These are phyloP conservation scores for Trichoderma polysporum DNA, from an alignment of 2,329 filamentous ascomycete species.

Conservation along the genomic window DNA sequence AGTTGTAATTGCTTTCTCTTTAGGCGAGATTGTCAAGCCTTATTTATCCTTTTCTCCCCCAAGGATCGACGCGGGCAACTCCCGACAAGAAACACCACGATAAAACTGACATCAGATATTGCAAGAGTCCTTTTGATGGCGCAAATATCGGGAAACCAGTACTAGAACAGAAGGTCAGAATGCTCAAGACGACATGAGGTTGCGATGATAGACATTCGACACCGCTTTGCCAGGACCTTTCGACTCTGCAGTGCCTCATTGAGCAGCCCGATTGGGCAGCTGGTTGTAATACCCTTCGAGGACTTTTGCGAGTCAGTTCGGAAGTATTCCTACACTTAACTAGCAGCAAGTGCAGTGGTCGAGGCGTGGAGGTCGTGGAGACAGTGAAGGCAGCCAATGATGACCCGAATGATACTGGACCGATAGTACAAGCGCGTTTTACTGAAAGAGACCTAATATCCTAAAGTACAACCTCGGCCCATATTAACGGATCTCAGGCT, in stretches of 20 bases:
- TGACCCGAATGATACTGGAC: not conserved
- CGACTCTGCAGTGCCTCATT: not conserved
- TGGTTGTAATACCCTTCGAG: not conserved
- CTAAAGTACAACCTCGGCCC: not conserved
- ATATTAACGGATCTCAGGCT: not conserved
- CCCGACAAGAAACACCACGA: not conserved
- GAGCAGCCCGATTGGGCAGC: slow-evolving; percentile 5
- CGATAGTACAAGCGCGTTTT: not conserved
- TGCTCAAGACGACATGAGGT: not conserved
- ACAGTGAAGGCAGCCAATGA: slow-evolving; percentile 8
- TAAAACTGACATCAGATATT: not conserved
- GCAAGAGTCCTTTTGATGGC: not conserved
- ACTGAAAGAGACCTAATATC: not conserved
- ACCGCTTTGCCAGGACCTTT: not conserved
- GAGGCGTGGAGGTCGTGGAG: slow-evolving; percentile 5
- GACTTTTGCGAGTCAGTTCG: slow-evolving; percentile 15
- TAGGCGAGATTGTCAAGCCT: slow-evolving; percentile 1
- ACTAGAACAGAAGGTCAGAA: slow-evolving; percentile 1
- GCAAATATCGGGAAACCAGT: not conserved
- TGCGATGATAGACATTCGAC: not conserved
- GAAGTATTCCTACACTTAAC: not conserved
- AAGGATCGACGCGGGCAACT: slow-evolving; percentile 7
- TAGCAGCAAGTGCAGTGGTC: not conserved
- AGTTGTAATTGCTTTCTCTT: not conserved
- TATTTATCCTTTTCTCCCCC: not conserved